Conservation (phyloP, 2,329 filamentous ascomycete species). For the Aspergillus sp. region DNA sequence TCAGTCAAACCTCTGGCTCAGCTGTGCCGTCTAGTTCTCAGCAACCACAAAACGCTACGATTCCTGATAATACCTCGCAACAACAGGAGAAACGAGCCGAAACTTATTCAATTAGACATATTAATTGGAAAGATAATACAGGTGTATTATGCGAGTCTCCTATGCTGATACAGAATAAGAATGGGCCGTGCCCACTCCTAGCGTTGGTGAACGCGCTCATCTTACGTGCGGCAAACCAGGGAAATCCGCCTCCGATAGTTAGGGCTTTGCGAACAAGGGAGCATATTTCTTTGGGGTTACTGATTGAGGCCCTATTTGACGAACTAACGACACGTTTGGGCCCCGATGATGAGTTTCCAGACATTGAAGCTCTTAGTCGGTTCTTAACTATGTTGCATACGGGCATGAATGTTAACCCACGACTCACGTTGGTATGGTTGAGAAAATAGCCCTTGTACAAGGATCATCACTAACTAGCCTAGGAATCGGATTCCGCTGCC, state of each 20-base stretch:
- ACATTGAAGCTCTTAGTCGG: slow-evolving; percentile 81
- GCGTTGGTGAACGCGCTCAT: slow-evolving; percentile 91
- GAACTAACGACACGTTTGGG: slow-evolving; percentile 80
- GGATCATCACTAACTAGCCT: slow-evolving; percentile 39
- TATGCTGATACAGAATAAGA: slow-evolving; percentile 87
- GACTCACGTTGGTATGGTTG: slow-evolving; percentile 63
- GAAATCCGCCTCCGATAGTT: slow-evolving; percentile 68
- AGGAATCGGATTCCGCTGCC: slow-evolving; percentile 40
- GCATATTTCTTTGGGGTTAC: slow-evolving; percentile 79
- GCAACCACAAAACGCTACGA: slow-evolving; percentile 7
- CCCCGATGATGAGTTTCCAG: slow-evolving; percentile 70
- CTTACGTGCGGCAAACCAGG: slow-evolving; percentile 73
- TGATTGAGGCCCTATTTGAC: slow-evolving; percentile 88
- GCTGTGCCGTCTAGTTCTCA: slow-evolving; percentile 4
- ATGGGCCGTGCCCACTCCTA: slow-evolving; percentile 89
- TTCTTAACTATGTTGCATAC: slow-evolving; percentile 89
- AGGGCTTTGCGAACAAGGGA: slow-evolving; percentile 77
- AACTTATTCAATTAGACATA: slow-evolving; percentile 90
- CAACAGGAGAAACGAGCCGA: slow-evolving; percentile 58
- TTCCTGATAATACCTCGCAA: slow-evolving; percentile 33
- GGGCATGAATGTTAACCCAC: slow-evolving; percentile 97
- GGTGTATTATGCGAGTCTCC: slow-evolving; percentile 74
- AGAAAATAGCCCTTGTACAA: background rate
- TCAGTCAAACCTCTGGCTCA: background rate
- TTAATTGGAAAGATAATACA: slow-evolving; percentile 74